Evolutionary conservation across 2,329 filamentous ascomycete genomes (phyloP), one percentile per base, ranked within the genome.

Genomic region (Saccharata proteae): DNA sequence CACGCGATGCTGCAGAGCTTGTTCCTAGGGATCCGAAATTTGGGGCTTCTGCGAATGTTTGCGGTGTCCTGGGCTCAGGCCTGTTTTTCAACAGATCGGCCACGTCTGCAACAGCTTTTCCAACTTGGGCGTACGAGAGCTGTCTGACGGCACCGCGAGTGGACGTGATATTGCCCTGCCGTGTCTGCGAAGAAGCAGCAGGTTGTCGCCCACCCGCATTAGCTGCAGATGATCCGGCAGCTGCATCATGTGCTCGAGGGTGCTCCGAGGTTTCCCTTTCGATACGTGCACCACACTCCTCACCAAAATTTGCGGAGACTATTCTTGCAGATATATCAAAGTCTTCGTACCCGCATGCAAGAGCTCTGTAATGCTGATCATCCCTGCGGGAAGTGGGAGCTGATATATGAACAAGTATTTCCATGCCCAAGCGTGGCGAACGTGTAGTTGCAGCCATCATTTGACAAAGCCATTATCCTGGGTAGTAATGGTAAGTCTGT

Each of bases 331-430:
- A 15, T 26, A 8, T 38, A 16, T 53, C 41, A 33, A 62, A 62
- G 15, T 41, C 39, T n/a, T 46, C 33, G 42, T 65, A 65, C 8
- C 55, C 53, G 16, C 47, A 40, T 9, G 58, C 58, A 37, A 63
- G 45, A 25, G 50, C 48, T 27, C 47, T 49, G 37, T 55, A 61
- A 4, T 50, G 38, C 21, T 59, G 51, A 46, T 66, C 63, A 37
- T 58, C 53, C 22, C 49, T 46, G 17, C 47, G 50, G 21, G 51
- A 57, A 6, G 56, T 53, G 6, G 60, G 48, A 5, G 62, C 55
- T 36, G 61, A 59, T 23, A 62, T 56, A 42, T 67, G 63, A 19
- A 60, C 56, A 18, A 63, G 49, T 16, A 66, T 48, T 36, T 63
- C 54, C 44, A 58, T 51, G 34, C 39, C 40, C 49, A 30, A 30